Conservation (phyloP, 2,329 filamentous ascomycete genomes). For the Trichoderma sp. region DNA sequence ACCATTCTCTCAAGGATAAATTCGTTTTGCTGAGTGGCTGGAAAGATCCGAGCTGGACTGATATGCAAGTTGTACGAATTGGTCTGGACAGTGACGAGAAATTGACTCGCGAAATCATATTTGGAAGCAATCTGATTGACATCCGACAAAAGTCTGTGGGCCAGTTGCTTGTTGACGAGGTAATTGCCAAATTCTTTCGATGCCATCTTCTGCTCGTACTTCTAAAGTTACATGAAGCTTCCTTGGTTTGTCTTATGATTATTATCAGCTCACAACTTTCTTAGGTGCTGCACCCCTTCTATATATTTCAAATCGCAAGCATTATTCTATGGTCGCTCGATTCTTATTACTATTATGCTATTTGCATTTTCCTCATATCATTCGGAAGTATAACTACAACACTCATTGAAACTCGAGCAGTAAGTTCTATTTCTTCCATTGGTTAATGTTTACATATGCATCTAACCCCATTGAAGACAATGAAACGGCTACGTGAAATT, state of each 20-base stretch:
- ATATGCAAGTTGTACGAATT: conserved; percentile 70
- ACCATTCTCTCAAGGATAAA: conserved; percentile 84
- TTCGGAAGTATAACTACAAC: conserved; percentile 88
- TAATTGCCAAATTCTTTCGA: conserved; percentile 36
- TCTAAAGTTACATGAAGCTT: background rate
- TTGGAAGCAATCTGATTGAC: conserved; percentile 87
- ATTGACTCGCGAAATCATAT: conserved; percentile 77
- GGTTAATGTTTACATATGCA: background rate
- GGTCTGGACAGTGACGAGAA: conserved; percentile 91
- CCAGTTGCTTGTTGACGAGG: conserved; percentile 87
- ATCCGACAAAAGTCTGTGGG: conserved; percentile 85
- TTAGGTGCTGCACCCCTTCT: conserved; percentile 92
- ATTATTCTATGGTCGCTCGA: conserved; percentile 92
- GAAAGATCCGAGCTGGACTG: conserved; percentile 90
- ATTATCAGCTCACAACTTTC: background rate
- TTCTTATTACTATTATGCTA: conserved; percentile 96
- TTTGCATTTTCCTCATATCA: conserved; percentile 93
- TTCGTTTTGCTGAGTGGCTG: conserved; percentile 85
- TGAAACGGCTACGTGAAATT: conserved; percentile 86
- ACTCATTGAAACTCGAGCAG: conserved; percentile 82
- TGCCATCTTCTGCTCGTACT: conserved; percentile 7
- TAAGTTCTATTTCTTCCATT: conserved; percentile 43
- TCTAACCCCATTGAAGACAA: conserved; percentile 61
- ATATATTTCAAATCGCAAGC: conserved; percentile 96
- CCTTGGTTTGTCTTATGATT: background rate